Conservation (phyloP, 1,284 basidiomycete genomes). For the Naganishia albida region DNA sequence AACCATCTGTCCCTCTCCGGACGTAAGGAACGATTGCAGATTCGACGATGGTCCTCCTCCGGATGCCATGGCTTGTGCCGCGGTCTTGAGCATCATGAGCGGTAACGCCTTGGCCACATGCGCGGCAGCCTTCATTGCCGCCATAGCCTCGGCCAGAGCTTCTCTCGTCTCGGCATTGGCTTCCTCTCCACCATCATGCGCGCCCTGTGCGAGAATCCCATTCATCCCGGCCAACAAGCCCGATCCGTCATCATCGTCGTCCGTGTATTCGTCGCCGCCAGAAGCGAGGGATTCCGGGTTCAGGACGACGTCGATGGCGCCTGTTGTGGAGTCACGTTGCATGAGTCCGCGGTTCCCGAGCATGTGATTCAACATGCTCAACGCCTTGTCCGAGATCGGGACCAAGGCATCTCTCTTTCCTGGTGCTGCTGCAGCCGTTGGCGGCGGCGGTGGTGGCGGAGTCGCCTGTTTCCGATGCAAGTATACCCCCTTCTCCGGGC, state of each 20-base stretch:
- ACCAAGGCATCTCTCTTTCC: constrained; percentile 7
- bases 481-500: neutral
- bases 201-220: constrained; percentile 3
- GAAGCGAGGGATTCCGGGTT: constrained; percentile 20
- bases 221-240: constrained; percentile 21
- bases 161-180: constrained; percentile 21
- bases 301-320: constrained; percentile 31
- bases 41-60: neutral
- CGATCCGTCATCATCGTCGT: neutral
- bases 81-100: constrained; percentile 26
- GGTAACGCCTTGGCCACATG: constrained; percentile 25
- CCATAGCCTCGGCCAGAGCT: constrained; percentile 23
- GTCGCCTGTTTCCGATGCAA: neutral
- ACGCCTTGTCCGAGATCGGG: constrained; percentile 33
- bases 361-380: constrained; percentile 34
- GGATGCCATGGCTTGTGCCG: constrained; percentile 9
- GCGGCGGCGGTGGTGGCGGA: neutral
- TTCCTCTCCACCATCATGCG: neutral
- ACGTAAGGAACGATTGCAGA: neutral
- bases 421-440: neutral
- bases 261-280: neutral
- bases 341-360: constrained; percentile 29
- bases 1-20: constrained; percentile 5
- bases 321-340: constrained; percentile 27
- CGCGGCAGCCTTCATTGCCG: constrained; percentile 23